Conservation (phyloP, 805 yeast species). For the Myxozyma lipomycoides region DNA sequence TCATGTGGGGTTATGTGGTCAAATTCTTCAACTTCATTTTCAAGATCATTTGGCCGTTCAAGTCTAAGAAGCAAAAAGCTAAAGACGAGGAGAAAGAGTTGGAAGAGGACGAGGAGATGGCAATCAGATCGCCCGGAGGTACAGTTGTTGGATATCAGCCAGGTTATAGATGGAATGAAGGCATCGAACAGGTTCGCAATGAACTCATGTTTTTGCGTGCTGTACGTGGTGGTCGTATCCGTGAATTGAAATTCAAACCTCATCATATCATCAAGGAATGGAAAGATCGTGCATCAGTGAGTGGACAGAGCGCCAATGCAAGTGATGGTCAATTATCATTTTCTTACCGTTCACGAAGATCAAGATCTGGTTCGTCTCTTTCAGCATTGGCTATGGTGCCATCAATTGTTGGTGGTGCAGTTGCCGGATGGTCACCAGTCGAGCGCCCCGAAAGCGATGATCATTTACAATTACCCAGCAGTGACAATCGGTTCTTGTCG, state of each 20-base stretch:
- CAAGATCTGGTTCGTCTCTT: slow-evolving; percentile 34
- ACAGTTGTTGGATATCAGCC: slow-evolving; percentile 7
- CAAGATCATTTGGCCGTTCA: slow-evolving; percentile 26
- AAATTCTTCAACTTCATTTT: slow-evolving; percentile 6
- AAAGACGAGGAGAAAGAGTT: slow-evolving; percentile 30
- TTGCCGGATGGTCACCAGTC: slow-evolving; percentile 48
- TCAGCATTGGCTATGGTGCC: slow-evolving; percentile 52
- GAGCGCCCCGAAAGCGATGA: slow-evolving; percentile 7
- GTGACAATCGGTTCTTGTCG: neutral
- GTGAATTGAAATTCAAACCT: slow-evolving; percentile 33
- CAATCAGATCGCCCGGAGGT: slow-evolving; percentile 21
- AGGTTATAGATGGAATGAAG: slow-evolving; percentile 40
- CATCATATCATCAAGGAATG: slow-evolving; percentile 14
- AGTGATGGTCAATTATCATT: slow-evolving; percentile 3
- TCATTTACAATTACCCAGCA: neutral
- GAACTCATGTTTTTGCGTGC: slow-evolving; percentile 38
- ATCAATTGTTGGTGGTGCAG: slow-evolving; percentile 54
- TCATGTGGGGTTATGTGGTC: slow-evolving; percentile 15
- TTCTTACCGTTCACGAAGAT: slow-evolving; percentile 1
- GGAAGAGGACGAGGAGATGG: slow-evolving; percentile 22
- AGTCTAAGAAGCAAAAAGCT: slow-evolving; percentile 10
- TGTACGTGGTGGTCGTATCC: slow-evolving; percentile 42
- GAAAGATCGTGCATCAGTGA: neutral
- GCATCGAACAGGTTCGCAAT: slow-evolving; percentile 40
- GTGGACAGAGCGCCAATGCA: slow-evolving; percentile 13